Conservation (phyloP, 169 alveolate species). For the Cryptosporidium sp. region DNA sequence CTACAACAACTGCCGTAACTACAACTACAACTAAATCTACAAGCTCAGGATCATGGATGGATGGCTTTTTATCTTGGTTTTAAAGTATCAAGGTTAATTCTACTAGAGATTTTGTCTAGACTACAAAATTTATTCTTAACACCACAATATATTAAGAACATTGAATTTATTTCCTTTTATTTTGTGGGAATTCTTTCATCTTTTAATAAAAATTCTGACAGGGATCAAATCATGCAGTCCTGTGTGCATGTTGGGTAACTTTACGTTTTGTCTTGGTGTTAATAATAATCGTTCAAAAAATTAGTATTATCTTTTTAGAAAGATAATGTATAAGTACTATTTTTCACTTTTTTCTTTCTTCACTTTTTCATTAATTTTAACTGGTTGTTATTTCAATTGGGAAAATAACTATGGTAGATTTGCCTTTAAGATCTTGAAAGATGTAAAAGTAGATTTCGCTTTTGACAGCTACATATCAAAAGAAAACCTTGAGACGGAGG, state of each 20-base stretch:
- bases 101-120: not conserved
- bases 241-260: conserved; percentile 7
- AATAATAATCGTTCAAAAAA: not conserved
- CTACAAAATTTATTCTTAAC: not conserved
- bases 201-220: not conserved
- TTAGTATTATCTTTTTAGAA: too few relatives aligned
- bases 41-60: conserved; percentile 25
- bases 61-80: conserved; percentile 39
- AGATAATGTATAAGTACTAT: not conserved
- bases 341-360: not conserved
- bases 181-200: not conserved
- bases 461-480: not conserved
- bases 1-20: not conserved
- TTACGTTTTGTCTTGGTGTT: not conserved
- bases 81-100: not conserved
- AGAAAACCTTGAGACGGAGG: not conserved
- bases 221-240: not conserved
- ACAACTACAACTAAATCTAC: conserved; percentile 31
- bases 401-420: not conserved
- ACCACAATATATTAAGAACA: not conserved
- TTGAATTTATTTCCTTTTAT: not conserved
- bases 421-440: not conserved
- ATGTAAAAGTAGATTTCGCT: not conserved
- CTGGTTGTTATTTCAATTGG: not conserved
- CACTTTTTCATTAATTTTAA: not conserved